Evolutionary conservation across 345 rosid species (phyloP), one percentile per base, ranked within the genome.

Genomic region (Pelargonium nanum): DNA sequence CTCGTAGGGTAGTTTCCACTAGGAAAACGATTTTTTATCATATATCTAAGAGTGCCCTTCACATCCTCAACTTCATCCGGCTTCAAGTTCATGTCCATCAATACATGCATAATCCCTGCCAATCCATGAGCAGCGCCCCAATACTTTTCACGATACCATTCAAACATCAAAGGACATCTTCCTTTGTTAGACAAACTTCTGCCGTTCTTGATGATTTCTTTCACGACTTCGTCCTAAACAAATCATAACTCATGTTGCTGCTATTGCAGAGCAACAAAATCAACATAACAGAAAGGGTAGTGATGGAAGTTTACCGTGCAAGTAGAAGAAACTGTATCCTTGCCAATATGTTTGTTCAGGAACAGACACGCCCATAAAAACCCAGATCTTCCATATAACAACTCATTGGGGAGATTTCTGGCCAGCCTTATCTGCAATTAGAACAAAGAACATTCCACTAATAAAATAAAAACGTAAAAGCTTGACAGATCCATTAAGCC

Each of bases 111-210:
- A 66, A 83, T 86, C 26, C 93, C 87, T 19, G 84, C 85, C 74
- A 81, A 61, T 45, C 93, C 93, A 68, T 86, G 85, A 6, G 87
- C 87, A 64, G 93, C 87, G 24, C 93, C 89, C 87, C 85, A 81
- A 28, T 83, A 86, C 74, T 70, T 83, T 67, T 75, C 80, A 15
- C 93, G 85, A 63, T 86, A 87, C 93, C 89, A 86, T 72, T 86
- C 89, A 72, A 76, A 80, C 93, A 83, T 83, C 70, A 86, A 65
- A 1, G 85, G 84, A 55, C 83, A 83, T 73, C 66, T 72, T 45
- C 74, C 85, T 34, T 66, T 67, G 53, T 28, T 72, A 16, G 77
- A 70, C 59, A 81, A 53, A 62, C 23, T 71, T 56, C 85, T 81
- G 30, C 88, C 93, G 20, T 75, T 63, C 72, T 70, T 68, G 7